Base-by-base conservation (phyloP, 192 early-diverging fungal species). In the Dissophora ornata region DNA sequence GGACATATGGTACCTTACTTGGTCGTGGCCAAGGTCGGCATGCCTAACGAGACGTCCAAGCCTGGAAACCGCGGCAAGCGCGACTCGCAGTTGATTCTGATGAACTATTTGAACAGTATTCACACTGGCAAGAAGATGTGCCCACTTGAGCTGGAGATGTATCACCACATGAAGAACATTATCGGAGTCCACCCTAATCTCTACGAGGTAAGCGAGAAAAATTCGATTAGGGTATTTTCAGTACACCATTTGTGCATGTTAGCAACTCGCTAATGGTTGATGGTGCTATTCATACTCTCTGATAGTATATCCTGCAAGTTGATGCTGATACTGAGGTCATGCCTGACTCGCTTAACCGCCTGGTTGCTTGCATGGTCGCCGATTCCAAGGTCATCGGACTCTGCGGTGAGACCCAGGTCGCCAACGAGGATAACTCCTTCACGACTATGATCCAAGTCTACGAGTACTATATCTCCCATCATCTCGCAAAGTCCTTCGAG, bases 391-490 rank as follows among this genome's bases (percentile, higher is more conserved):
- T 97, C 64, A 90, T 94, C 71, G 97, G 96, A 26, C 85, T 95
- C 25, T 97, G 95, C 65, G 97, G 97, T 51, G 97, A 99, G 73
- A 99, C 97, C 4, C 85, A 82, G 74, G 83, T 99, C 51, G 88
- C 91, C 13, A 97, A 97, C 81, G 94, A 97, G 78, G 89, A 93
- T 61, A 83, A 88, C 24, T 93, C 93, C 18, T 97, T 92, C 90
- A 90, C 91, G 11, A 94, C 95, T 30, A 94, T 94, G 86, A 96
- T 98, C 67, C 95, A 97, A 58, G 93, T 98, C 34, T 97, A 95
- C 84, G 96, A 98, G 79, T 97, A 97, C 83, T 96, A 94, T 67
- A 96, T 97, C 65, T 92, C 90, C 41, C 96, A 97, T 79, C 94
- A 97, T 73, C 84, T 95, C 69, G 90, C 94, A 25, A 97, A 97